Evolutionary conservation across 345 rosid genomes (phyloP).

Genomic region (Theobroma cacao): DNA sequence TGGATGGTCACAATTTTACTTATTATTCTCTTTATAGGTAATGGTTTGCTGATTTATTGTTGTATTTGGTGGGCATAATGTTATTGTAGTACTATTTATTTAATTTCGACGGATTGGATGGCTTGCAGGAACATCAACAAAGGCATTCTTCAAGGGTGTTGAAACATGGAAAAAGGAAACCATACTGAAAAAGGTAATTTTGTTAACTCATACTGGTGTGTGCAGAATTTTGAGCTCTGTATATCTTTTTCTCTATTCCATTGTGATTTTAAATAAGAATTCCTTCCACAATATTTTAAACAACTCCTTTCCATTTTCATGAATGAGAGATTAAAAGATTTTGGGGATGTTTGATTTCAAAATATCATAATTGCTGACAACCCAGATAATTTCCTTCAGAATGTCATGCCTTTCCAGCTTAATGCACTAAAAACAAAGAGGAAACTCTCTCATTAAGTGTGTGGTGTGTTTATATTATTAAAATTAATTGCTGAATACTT

Average conservation of each 20-base stretch:
- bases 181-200: conserved; percentile 51
- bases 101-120: not conserved
- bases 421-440: not conserved
- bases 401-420: not conserved
- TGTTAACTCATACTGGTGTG: not conserved
- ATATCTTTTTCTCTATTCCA: not conserved
- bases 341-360: not conserved
- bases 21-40: conserved; percentile 78
- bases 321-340: not conserved
- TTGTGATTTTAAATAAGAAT: not conserved
- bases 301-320: not conserved
- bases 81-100: not conserved
- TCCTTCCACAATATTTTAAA: not conserved
- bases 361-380: not conserved
- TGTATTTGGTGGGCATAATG: not conserved
- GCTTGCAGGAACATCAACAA: conserved; percentile 71
- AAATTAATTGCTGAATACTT: not conserved
- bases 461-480: not conserved
- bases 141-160: conserved; percentile 75
- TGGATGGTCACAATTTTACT: conserved; percentile 87
- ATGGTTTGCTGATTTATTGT: not conserved
- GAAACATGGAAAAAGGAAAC: conserved; percentile 90
- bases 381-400: not conserved
- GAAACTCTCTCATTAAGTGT: not conserved
- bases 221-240: not conserved